Base-by-base conservation (phyloP, 2,329 filamentous ascomycete species). In the Pseudofabraea citricarpa region DNA sequence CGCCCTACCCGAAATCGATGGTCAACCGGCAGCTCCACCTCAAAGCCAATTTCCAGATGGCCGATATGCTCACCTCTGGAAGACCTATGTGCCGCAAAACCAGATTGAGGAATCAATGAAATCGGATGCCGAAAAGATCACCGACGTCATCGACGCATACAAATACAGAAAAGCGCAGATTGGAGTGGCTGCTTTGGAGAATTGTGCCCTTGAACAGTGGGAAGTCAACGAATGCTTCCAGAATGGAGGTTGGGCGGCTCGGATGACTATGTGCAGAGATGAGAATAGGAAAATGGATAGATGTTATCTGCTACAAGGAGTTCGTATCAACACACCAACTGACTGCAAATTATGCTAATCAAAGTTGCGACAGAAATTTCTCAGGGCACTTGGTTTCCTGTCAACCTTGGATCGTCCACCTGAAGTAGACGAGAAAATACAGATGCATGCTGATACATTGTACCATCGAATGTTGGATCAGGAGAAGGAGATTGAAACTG, bases 361-460 rank as follows among this genome's bases (percentile, higher is more conserved):
- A n/a, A n/a, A n/a, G n/a, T 29, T 6, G 39, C 2, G 18, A 29
- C 49, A 90, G 78, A 85, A 91, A 64, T 90, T 98, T 55, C 70
- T 98, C 21, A 90, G 91, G 65, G 90, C 90, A 1, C 69, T 98
- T 15, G 93, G 93, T 4, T 97, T 96, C 62, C 76, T 94, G 24
- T 78, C 80, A 6, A 79, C 79, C 20, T 71, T 79, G 49, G 77
- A 85, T 35, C 77, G 82, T 18, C 70, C 83, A 7, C 68, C 74
- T 0, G 75, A 82, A 22, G 75, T 87, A 40, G 87, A 95, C 56
- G 90, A 96, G 63, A 79, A 85, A 54, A 89, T 98, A 49, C 93
- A 97, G 66, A 88, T 97, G 83, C 90, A 96, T 64, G 91, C 91
- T 46, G 93, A 98, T 68, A 80, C 79, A 50, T 74, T 98, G 31